Evolutionary conservation across 2,329 filamentous ascomycete species (phyloP), one percentile per base, ranked within the genome.

Genomic region (Cadophora sp.): DNA sequence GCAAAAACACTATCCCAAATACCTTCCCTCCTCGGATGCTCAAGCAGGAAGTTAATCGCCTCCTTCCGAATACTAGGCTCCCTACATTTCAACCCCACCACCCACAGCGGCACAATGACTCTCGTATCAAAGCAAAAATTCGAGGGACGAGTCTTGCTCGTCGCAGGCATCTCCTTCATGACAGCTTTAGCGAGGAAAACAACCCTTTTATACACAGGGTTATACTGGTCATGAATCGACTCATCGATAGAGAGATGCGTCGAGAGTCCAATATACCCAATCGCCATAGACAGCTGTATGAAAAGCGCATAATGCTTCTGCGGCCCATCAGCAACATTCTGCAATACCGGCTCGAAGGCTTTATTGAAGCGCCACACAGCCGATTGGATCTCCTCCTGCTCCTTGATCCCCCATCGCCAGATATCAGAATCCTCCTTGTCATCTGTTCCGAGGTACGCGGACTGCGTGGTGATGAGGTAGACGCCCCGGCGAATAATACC

Each of bases 71-170:
- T 81, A 1, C 78, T 70, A 0, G 83, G 81, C 66, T 89, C 83
- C 4, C 87, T 83, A 73, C 87, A 90, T 73, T 89, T 89, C 9
- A 86, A 88, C 9, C 86, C 87, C n/a, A 89, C 85, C 3, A 89
- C 83, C 69, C 86, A 91, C 1, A 91, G 80, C 0, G 87, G 86
- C 7, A 87, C 85, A 7, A 91, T 83, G 62, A 91, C 87, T 47
- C 87, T 88, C 6, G 89, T 77, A 60, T 89, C 87, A 27, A 88
- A 83, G 55, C 86, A 87, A 76, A 90, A 91, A 51, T 69, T 67
- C 14, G 62, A 65, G 20, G 56, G 59, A 3, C 68, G 65, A 18
- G 33, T 65, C 27, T 68, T 68, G 16, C 59, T 60, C 24, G 22
- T 55, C 0, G 30, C 33, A 13, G 66, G 66, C 62, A 69, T 66